These are phyloP conservation scores for Cutaneotrichosporon dermatis DNA, from an alignment of 1,284 basidiomycete genomes.

Conservation along the genomic window DNA sequence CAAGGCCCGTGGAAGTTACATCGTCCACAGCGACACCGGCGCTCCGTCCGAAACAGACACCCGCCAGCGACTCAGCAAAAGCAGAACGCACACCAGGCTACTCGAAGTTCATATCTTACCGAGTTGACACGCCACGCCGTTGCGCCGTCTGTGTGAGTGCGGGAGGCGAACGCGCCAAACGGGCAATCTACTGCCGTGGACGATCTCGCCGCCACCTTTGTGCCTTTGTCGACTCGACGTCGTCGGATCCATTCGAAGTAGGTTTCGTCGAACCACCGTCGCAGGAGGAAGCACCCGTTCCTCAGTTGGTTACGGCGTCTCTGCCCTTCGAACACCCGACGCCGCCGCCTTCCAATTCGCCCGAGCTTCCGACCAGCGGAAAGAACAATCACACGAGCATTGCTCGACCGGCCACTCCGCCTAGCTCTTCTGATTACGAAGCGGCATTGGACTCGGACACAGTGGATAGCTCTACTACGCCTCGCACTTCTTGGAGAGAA, in stretches of 20 bases:
- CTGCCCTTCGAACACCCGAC: neutral
- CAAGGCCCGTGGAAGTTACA: too few relatives aligned
- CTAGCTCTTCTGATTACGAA: too few relatives aligned
- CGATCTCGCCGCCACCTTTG: neutral
- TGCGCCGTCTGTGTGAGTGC: neutral
- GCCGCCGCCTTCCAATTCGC: neutral
- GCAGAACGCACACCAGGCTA: neutral
- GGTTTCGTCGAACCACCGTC: neutral
- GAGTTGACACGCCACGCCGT: neutral
- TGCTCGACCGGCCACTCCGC: neutral
- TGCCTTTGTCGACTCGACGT: neutral
- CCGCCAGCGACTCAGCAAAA: too few relatives aligned
- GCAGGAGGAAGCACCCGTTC: neutral
- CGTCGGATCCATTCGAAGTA: neutral
- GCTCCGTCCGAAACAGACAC: too few relatives aligned
- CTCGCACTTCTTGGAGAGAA: neutral
- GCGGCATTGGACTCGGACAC: neutral
- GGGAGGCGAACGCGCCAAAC: neutral
- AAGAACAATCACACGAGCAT: neutral
- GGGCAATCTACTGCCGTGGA: neutral
- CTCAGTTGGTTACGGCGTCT: neutral
- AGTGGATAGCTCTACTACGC: neutral
- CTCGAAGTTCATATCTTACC: neutral
- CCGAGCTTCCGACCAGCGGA: neutral
- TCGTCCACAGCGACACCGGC: too few relatives aligned